Percentiles rank a stretch among this genome's conserved stretches.
Conservation (phyloP, 2,329 filamentous ascomycete species). For the Hypoxylon sp. region DNA sequence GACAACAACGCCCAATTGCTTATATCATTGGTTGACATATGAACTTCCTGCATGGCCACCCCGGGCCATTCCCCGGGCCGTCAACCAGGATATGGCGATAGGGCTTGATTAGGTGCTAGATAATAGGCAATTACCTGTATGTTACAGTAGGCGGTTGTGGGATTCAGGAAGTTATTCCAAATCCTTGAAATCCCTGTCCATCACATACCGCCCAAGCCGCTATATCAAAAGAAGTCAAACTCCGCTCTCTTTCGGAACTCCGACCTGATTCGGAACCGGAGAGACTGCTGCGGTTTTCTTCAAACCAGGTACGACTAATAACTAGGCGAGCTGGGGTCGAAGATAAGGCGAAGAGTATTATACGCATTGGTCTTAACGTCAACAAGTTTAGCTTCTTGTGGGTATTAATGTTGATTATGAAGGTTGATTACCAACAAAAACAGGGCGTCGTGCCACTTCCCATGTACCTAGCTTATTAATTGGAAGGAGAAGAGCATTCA, state of each 20-base stretch:
- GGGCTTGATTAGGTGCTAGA: background rate
- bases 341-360: background rate
- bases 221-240: background rate
- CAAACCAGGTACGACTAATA: background rate
- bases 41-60: background rate
- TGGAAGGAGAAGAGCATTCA: background rate
- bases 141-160: background rate
- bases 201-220: background rate
- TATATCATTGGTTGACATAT: slow-evolving; percentile 3
- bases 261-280: background rate
- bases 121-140: background rate
- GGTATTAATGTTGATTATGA: background rate
- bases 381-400: background rate
- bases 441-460: background rate
- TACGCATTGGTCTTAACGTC: background rate
- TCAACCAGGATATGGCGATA: slow-evolving; percentile 4
- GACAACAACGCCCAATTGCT: slow-evolving; percentile 19
- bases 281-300: background rate
- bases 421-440: background rate
- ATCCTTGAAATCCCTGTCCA: background rate
- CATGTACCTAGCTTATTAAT: background rate
- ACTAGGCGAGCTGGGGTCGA: background rate
- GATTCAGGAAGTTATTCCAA: background rate
- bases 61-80: slow-evolving; percentile 4
- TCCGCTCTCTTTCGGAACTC: background rate